Percentiles rank a stretch among this genome's conserved stretches.
Evolutionary conservation across 192 early-diverging fungal species (phyloP).

Genomic region (Entomortierella beljakovae): DNA sequence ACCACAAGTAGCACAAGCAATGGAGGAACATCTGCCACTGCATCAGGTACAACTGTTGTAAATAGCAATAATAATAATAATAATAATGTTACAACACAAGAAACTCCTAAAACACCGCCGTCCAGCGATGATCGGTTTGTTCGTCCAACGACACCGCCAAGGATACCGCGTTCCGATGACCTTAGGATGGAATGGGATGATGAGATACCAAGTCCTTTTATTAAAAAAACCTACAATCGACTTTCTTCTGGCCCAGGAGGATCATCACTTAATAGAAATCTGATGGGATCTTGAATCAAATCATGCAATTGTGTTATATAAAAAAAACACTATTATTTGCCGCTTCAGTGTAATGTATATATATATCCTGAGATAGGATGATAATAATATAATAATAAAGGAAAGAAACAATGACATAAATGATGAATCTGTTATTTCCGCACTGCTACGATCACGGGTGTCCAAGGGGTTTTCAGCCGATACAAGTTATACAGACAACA

Average conservation of each 20-base stretch:
- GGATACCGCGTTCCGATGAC: slow-evolving; percentile 3
- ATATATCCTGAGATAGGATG: too few species aligned
- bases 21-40: background rate
- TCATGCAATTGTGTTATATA: too few species aligned
- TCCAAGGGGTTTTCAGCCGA: too few species aligned
- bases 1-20: background rate
- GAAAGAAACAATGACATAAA: background rate
- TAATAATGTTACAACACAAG: background rate
- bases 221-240: slow-evolving; percentile 22
- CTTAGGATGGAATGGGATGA: slow-evolving; percentile 42
- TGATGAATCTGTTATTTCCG: too few species aligned
- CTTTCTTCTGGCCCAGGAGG: background rate
- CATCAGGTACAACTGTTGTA: background rate
- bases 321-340: too few species aligned
- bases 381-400: background rate
- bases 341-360: too few species aligned
- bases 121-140: background rate
- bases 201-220: slow-evolving; percentile 44
- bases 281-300: background rate
- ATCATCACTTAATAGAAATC: background rate
- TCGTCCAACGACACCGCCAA: background rate
- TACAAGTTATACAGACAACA: too few species aligned
- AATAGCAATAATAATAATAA: background rate
- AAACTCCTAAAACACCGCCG: background rate
- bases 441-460: too few species aligned